phyloP scores from a whole-genome alignment of 2,329 filamentous ascomycete species.

The Nothophaeocryptopus gaeumannii region DNA sequence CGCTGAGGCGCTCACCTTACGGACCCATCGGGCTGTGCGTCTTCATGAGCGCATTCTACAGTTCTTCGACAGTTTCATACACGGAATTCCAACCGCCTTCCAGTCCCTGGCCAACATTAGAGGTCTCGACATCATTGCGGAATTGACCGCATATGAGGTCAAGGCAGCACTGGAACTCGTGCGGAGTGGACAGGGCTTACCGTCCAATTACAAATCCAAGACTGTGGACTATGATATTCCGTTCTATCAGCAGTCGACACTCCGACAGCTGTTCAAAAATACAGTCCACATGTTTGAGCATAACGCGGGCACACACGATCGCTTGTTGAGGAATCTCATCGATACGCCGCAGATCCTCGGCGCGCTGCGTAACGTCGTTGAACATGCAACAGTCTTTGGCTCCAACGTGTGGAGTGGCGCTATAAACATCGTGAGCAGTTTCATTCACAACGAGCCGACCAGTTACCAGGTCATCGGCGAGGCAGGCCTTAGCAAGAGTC shows the following conservation, averaged over 20 bases:
- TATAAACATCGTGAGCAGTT: constrained; percentile 86
- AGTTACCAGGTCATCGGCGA: constrained; percentile 96
- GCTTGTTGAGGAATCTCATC: constrained; percentile 85
- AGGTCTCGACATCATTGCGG: constrained; percentile 86
- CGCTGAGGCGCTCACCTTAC: constrained; percentile 80
- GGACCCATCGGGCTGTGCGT: constrained; percentile 76
- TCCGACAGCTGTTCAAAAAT: constrained; percentile 94
- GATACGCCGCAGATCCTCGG: constrained; percentile 83
- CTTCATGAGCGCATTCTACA: constrained; percentile 80
- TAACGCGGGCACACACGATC: constrained; percentile 79
- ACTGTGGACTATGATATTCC: constrained; percentile 91
- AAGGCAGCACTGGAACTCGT: constrained; percentile 64
- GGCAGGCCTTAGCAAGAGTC: constrained; percentile 81
- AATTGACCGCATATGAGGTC: constrained; percentile 78
- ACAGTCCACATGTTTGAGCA: constrained; percentile 91
- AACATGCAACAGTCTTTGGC: constrained; percentile 75
- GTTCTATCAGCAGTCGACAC: constrained; percentile 86
- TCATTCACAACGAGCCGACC: constrained; percentile 98
- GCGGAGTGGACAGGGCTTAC: constrained; percentile 69
- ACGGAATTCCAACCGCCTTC: constrained; percentile 76
- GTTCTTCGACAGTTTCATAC: constrained; percentile 85
- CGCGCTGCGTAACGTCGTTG: constrained; percentile 76
- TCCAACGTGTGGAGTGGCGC: constrained; percentile 95
- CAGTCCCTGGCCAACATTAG: constrained; percentile 75
- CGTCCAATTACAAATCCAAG: constrained; percentile 68